These are phyloP conservation scores for Pulicaria dysenterica DNA, from an alignment of 129 eudicot genomes.

Conservation along the genomic window DNA sequence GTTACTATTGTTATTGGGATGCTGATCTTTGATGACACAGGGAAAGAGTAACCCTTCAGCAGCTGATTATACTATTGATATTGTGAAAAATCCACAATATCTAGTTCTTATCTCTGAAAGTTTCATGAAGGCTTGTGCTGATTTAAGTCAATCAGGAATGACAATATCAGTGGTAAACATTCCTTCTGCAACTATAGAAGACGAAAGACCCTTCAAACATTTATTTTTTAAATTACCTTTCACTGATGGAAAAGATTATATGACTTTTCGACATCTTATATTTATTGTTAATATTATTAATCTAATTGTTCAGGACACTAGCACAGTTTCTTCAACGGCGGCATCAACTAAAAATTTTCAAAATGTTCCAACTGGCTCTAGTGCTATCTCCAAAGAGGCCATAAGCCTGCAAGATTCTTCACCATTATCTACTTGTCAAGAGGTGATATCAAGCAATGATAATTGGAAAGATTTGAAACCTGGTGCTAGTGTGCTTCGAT, in stretches of 20 bases:
- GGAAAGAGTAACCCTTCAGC: constrained; percentile 62
- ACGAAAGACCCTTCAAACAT: constrained; percentile 46
- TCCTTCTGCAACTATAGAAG: constrained; percentile 61
- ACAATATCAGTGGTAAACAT: constrained; percentile 38
- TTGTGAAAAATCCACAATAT: constrained; percentile 50
- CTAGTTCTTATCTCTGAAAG: constrained; percentile 66
- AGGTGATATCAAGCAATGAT: constrained; percentile 34
- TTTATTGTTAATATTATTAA: neutral
- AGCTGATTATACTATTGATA: constrained; percentile 56
- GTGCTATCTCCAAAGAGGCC: too few relatives aligned
- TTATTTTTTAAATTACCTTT: neutral
- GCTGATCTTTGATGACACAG: constrained; percentile 33
- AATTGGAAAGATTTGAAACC: constrained; percentile 50
- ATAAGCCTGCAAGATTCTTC: constrained; percentile 36
- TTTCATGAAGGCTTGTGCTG: constrained; percentile 68
- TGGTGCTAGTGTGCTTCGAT: neutral
- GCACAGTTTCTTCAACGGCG: constrained; percentile 42
- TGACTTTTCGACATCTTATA: neutral
- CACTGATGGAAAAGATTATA: neutral
- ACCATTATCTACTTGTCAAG: constrained; percentile 57
- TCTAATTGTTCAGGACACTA: constrained; percentile 61
- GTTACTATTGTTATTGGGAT: neutral
- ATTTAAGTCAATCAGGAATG: constrained; percentile 55
- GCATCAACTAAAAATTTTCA: neutral
- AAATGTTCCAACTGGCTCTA: neutral